These are phyloP conservation scores for Aspergillus tanneri DNA, from an alignment of 2,329 filamentous ascomycete species.

Conservation along the genomic window DNA sequence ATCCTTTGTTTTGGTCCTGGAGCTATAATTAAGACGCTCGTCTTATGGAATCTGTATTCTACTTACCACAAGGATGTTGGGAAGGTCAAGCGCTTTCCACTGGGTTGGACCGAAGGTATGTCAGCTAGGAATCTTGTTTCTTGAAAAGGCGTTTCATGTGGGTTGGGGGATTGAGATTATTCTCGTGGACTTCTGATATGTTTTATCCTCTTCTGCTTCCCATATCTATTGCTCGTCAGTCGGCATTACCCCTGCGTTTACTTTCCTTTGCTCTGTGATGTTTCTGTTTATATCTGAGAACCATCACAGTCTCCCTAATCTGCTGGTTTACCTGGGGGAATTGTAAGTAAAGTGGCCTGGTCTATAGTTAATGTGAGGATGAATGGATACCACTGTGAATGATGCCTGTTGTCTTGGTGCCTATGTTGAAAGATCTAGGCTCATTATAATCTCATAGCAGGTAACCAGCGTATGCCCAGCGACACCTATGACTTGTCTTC, in stretches of 20 bases:
- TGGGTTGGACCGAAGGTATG: constrained; percentile 10
- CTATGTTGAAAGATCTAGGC: no score
- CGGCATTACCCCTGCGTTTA: constrained; percentile 1
- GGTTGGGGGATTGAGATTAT: constrained; percentile 15
- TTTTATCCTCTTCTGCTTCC: constrained; percentile 10
- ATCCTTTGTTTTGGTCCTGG: neutral
- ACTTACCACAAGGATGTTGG: constrained; percentile 2
- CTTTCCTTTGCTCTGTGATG: constrained; percentile 13
- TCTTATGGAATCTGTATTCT: neutral
- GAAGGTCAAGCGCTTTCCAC: constrained; percentile 3
- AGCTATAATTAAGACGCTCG: neutral
- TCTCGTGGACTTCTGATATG: constrained; percentile 11
- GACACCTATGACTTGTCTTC: no score
- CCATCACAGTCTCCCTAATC: constrained; percentile 10
- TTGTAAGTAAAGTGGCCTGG: constrained; percentile 23
- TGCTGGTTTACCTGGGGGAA: constrained; percentile 8
- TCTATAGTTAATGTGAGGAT: constrained; percentile 33
- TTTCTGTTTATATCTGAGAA: constrained; percentile 15
- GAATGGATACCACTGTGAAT: constrained; percentile 21
- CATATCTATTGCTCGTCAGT: neutral
- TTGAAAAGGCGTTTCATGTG: constrained; percentile 24
- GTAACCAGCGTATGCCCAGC: no score
- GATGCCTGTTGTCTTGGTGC: neutral
- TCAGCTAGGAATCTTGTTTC: constrained; percentile 14
- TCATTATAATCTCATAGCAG: no score